Evolutionary conservation across 2,329 filamentous ascomycete species (phyloP).

Genomic region (Botryosphaeria dothidea): DNA sequence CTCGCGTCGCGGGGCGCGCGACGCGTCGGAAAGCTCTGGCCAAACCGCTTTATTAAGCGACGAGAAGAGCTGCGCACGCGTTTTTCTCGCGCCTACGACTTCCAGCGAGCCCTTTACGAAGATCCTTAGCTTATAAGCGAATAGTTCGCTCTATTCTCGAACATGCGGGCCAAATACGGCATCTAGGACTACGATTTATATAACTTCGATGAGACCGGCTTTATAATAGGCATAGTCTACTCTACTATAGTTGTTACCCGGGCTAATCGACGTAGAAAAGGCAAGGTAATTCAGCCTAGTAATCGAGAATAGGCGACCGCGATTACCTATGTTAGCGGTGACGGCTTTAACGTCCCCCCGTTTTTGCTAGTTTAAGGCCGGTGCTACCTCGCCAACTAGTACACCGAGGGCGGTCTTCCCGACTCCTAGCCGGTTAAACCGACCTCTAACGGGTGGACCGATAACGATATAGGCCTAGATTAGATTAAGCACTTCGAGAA

Average conservation of each 20-base stretch:
- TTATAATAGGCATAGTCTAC: slow-evolving; percentile 34
- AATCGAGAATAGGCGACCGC: slow-evolving; percentile 32
- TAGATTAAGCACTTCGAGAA: slow-evolving; percentile 40
- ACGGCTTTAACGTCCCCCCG: background rate
- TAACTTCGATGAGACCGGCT: slow-evolving; percentile 33
- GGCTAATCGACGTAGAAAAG: slow-evolving; percentile 22
- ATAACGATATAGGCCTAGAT: slow-evolving; percentile 33
- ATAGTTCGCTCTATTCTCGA: slow-evolving; percentile 10
- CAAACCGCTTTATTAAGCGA: slow-evolving; percentile 23
- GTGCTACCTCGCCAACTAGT: slow-evolving; percentile 13
- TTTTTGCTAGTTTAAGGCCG: background rate
- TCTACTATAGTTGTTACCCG: slow-evolving; percentile 29
- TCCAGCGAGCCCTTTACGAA: slow-evolving; percentile 20
- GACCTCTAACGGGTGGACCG: slow-evolving; percentile 34
- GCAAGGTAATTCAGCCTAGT: slow-evolving; percentile 27
- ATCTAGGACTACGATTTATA: slow-evolving; percentile 23
- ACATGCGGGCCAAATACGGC: slow-evolving; percentile 19
- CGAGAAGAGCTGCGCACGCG: slow-evolving; percentile 19
- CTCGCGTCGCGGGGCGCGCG: slow-evolving; percentile 18
- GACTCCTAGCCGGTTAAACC: background rate
- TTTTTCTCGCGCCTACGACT: slow-evolving; percentile 22
- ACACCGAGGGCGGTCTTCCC: slow-evolving; percentile 9
- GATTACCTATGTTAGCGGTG: slow-evolving; percentile 23
- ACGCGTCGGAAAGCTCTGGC: slow-evolving; percentile 23
- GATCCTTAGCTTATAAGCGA: slow-evolving; percentile 19